Evolutionary conservation across 1,284 basidiomycete species (phyloP), one percentile per base, ranked within the genome.

Genomic region (Cryptococcus sp.): DNA sequence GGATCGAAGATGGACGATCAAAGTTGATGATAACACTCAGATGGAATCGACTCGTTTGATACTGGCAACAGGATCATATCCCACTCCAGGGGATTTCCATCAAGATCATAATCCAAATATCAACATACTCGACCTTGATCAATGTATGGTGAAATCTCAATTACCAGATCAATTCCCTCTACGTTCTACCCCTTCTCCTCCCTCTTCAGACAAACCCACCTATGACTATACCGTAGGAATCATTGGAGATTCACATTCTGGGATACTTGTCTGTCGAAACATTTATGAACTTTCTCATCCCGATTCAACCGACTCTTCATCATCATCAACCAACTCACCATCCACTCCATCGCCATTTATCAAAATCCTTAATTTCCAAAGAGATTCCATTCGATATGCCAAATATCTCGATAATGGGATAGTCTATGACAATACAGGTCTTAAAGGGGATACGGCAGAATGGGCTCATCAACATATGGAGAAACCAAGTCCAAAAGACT

Each of bases 161-260:
- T 36, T 65, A 13, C 58, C 61, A 10, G 44, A 52, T 11, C 53
- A 60, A 14, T 52, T 67, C 31, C 59, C 55, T 3, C 23, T 23
- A 23, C 23, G 3, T 41, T 41, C 49, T 50, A 4, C 37, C 43
- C 38, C 13, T 15, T 33, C 49, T 50, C 10, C 31, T 23, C 23
- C 23, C 23, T 23, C 23, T 23, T 48, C 34, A 11, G 36, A 53
- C 34, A n/a, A 36, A 49, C 42, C 43, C 10, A 23, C 46, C 11
- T 13, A 50, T 51, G 23, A 23, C 23, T 23, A 23, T 23, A 52
- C 53, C 4, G 45, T 67, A 4, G 65, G 55, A 3, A 55, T 67
- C 37, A 60, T 67, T 10, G 65, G 63, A 14, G 63, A 64, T 52
- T 64, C 63, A 2, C 65, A 67, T 55, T 64, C 63, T 0, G 65